Evolutionary conservation across 2,329 filamentous ascomycete genomes (phyloP).

Genomic region (Claviceps capensis): DNA sequence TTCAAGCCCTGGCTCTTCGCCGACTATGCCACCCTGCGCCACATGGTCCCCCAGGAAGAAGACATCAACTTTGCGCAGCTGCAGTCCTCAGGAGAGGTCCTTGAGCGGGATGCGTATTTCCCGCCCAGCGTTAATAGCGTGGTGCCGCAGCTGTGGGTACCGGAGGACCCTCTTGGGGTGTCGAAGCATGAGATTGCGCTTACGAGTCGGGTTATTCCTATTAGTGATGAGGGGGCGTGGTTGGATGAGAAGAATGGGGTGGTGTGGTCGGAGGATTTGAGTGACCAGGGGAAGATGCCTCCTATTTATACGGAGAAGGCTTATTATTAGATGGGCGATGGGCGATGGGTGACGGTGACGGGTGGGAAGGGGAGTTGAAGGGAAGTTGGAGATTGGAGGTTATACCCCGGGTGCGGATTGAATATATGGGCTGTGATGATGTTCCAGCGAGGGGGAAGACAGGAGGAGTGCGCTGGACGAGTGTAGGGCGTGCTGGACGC

Average conservation of each 20-base stretch:
- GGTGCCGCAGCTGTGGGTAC: conserved; percentile 61
- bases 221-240: conserved; percentile 58
- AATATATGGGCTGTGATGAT: too few relatives aligned
- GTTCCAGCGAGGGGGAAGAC: too few relatives aligned
- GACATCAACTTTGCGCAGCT: conserved; percentile 28
- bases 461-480: too few relatives aligned
- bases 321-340: conserved; percentile 22
- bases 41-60: conserved; percentile 50
- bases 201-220: conserved; percentile 51
- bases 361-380: not conserved
- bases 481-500: too few relatives aligned
- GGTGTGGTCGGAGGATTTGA: conserved; percentile 23
- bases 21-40: conserved; percentile 58
- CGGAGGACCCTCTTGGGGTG: conserved; percentile 54
- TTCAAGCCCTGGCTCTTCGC: conserved; percentile 65
- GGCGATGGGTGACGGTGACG: too few relatives aligned
- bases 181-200: conserved; percentile 58
- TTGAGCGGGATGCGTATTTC: conserved; percentile 55
- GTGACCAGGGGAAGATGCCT: conserved; percentile 22
- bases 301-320: conserved; percentile 32
- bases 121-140: conserved; percentile 52
- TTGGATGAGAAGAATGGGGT: conserved; percentile 50
- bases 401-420: conserved; percentile 6
- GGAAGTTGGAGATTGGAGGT: too few relatives aligned
- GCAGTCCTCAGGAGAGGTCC: conserved; percentile 44